These are phyloP conservation scores for Zymoseptoria ardabiliae DNA, from an alignment of 2,329 filamentous ascomycete genomes.

Conservation along the genomic window DNA sequence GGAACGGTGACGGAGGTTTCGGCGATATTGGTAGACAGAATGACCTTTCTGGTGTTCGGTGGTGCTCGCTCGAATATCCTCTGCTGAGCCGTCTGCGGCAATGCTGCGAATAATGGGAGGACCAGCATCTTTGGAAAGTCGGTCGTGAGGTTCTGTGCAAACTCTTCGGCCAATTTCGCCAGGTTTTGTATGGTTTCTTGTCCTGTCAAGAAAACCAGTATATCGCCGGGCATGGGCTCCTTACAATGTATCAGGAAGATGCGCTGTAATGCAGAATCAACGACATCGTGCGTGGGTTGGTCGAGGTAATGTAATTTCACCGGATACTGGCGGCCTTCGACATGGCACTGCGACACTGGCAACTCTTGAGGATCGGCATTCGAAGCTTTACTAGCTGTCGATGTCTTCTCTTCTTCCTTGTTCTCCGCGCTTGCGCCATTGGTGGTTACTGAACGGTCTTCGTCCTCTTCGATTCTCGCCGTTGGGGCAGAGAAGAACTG, in stretches of 20 bases:
- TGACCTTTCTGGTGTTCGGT: constrained; percentile 74
- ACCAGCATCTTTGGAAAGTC: constrained; percentile 47
- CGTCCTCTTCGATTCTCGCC: neutral
- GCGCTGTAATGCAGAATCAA: constrained; percentile 70
- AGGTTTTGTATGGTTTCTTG: constrained; percentile 86
- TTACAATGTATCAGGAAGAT: constrained; percentile 83
- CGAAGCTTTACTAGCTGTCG: neutral
- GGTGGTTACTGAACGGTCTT: neutral
- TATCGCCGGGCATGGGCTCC: constrained; percentile 86
- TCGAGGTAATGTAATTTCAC: constrained; percentile 71
- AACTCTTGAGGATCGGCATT: neutral
- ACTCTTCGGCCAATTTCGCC: constrained; percentile 73
- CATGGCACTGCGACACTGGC: constrained; percentile 44
- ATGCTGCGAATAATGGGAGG: constrained; percentile 79
- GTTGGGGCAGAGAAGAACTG: constrained; percentile 59
- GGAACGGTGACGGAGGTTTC: constrained; percentile 96
- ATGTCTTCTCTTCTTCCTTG: constrained; percentile 9
- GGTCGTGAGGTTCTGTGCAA: constrained; percentile 59
- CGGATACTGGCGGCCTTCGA: constrained; percentile 80
- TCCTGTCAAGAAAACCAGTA: constrained; percentile 84
- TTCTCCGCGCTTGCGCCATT: constrained; percentile 1
- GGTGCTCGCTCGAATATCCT: constrained; percentile 72
- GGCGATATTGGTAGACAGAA: constrained; percentile 94
- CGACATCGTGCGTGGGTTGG: constrained; percentile 68
- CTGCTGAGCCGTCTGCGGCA: constrained; percentile 80